These are phyloP conservation scores for Dendrobium chrysotoxum DNA, from an alignment of 106 monocot species.

Conservation along the genomic window DNA sequence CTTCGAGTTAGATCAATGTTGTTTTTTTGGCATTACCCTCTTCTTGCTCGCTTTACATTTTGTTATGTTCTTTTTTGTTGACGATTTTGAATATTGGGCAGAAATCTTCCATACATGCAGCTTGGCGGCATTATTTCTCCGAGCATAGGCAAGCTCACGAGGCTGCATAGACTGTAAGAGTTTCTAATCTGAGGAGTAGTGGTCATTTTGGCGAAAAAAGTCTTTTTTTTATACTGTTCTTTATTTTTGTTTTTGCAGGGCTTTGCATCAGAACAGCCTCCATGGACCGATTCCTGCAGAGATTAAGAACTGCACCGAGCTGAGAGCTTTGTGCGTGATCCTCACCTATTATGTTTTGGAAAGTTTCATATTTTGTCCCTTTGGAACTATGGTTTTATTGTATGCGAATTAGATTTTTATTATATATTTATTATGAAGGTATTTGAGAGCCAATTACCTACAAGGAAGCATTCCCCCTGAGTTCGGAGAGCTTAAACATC, in stretches of 20 bases:
- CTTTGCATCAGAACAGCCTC: constrained; percentile 84
- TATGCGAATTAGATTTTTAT: background rate
- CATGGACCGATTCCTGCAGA: constrained; percentile 76
- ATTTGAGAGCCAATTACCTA: constrained; percentile 82
- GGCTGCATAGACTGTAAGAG: constrained; percentile 78
- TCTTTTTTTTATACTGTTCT: background rate
- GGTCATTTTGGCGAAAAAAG: background rate
- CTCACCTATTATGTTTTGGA: background rate
- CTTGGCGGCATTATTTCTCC: constrained; percentile 78
- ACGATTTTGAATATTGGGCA: constrained; percentile 16
- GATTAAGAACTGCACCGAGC: constrained; percentile 73
- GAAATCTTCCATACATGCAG: constrained; percentile 82
- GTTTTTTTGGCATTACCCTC: background rate
- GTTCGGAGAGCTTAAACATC: constrained; percentile 58
- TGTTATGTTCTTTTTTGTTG: background rate
- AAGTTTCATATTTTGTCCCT: background rate
- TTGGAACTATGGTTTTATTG: background rate
- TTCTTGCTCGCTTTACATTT: background rate
- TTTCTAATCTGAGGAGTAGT: background rate
- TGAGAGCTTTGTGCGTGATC: constrained; percentile 65
- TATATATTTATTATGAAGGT: constrained; percentile 35
- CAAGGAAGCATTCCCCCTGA: constrained; percentile 82
- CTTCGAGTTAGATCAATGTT: constrained; percentile 82
- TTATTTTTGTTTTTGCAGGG: constrained; percentile 31
- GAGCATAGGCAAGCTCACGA: constrained; percentile 80